Conservation (phyloP, 805 yeast species). For the Sporopachydermia quercuum region DNA sequence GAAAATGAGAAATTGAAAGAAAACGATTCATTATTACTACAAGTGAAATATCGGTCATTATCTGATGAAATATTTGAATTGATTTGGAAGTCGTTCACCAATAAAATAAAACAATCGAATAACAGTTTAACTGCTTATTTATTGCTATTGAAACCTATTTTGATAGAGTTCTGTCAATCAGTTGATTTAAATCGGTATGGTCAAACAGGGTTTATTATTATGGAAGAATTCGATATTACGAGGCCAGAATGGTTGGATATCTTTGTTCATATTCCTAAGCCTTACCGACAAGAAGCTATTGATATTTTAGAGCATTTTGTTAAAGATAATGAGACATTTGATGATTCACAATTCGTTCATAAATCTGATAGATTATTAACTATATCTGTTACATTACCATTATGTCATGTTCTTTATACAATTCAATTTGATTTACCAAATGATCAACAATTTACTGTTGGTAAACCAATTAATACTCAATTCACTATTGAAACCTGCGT, state of each 20-base stretch:
- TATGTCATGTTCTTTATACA: conserved; percentile 42
- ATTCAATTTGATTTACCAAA: conserved; percentile 26
- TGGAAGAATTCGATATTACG: not conserved
- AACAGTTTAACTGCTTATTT: conserved; percentile 3
- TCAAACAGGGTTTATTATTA: not conserved
- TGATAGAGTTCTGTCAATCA: not conserved
- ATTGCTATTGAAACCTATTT: conserved; percentile 6
- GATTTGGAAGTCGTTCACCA: conserved; percentile 7
- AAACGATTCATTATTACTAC: conserved; percentile 18
- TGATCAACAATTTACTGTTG: conserved; percentile 30
- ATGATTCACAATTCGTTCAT: not conserved
- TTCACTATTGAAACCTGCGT: conserved; percentile 29
- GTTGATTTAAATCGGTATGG: not conserved
- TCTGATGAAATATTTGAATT: conserved; percentile 9
- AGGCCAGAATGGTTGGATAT: not conserved
- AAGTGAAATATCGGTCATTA: conserved; percentile 19
- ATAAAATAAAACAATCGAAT: not conserved
- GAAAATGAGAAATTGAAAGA: conserved; percentile 10
- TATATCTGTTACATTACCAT: conserved; percentile 51
- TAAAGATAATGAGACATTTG: not conserved
- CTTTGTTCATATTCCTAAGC: not conserved
- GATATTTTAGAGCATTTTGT: not conserved
- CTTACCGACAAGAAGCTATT: not conserved
- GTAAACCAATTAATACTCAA: conserved; percentile 39
- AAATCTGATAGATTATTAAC: conserved; percentile 14